phyloP scores from a whole-genome alignment of 768 basidiomycete genomes.

The Lanmaoa rubissima region DNA sequence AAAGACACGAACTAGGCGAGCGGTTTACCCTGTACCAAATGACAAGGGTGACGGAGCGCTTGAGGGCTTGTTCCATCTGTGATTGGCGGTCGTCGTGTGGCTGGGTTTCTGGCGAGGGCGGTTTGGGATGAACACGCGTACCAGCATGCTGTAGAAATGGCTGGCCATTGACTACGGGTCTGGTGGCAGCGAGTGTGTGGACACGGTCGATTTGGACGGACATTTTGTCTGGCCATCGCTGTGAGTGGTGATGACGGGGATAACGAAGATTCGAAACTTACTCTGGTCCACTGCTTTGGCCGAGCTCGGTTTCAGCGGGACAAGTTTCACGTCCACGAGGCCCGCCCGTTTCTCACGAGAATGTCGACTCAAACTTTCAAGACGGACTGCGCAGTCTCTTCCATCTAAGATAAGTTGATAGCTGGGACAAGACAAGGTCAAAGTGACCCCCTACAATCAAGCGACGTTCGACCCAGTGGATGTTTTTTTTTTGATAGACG shows the following conservation, averaged over 20 bases:
- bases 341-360: conserved; percentile 14
- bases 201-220: conserved; percentile 31
- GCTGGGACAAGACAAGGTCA: not conserved
- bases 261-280: not conserved
- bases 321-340: conserved; percentile 21
- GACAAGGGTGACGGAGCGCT: conserved; percentile 60
- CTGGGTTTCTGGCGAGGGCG: conserved; percentile 10
- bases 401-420: not conserved
- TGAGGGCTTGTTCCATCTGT: conserved; percentile 39
- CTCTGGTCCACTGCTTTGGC: conserved; percentile 15
- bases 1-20: not conserved
- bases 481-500: no score
- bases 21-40: conserved; percentile 64
- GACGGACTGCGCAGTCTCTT: not conserved
- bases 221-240: conserved; percentile 9
- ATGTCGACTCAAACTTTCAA: not conserved
- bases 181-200: conserved; percentile 19
- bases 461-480: no score
- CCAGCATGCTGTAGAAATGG: conserved; percentile 12
- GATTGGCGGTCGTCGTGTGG: conserved; percentile 25
- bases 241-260: not conserved
- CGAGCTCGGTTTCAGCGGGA: conserved; percentile 13
- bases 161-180: conserved; percentile 3
- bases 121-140: conserved; percentile 9
- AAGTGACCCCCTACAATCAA: no score